A percentile compares a stretch with the other conserved stretches of the same genome.
phyloP scores from a whole-genome alignment of 2,329 filamentous ascomycete genomes.

The Samsoniella hepiali region DNA sequence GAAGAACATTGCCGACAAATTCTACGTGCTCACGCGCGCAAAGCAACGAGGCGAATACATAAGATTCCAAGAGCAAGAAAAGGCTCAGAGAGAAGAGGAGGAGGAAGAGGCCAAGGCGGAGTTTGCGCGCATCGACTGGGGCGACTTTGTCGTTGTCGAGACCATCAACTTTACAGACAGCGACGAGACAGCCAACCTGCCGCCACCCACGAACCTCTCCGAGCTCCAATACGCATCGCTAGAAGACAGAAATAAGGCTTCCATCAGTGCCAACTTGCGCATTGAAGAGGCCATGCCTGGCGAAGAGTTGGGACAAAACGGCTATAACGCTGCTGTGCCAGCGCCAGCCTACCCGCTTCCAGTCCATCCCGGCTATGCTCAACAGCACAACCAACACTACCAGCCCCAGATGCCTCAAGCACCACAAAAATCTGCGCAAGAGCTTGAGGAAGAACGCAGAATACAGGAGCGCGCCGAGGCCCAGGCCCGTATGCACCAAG shows the following conservation, averaged over 20 bases:
- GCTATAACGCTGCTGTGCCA: slow-evolving; percentile 36
- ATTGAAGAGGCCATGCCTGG: slow-evolving; percentile 96
- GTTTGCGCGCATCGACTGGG: slow-evolving; percentile 92
- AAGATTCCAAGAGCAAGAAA: slow-evolving; percentile 79
- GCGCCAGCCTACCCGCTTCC: slow-evolving; percentile 41
- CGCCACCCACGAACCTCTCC: slow-evolving; percentile 82
- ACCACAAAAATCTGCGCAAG: slow-evolving; percentile 41
- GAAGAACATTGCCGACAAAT: slow-evolving; percentile 74
- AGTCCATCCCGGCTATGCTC: slow-evolving; percentile 43
- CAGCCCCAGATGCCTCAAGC: slow-evolving; percentile 29
- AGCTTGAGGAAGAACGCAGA: slow-evolving; percentile 61
- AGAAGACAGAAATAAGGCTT: slow-evolving; percentile 90
- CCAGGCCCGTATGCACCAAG: slow-evolving; percentile 65
- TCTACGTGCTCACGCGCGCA: slow-evolving; percentile 73
- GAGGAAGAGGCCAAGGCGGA: slow-evolving; percentile 73
- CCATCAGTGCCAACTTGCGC: slow-evolving; percentile 74
- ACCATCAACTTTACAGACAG: slow-evolving; percentile 88
- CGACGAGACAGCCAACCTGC: slow-evolving; percentile 82
- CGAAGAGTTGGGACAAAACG: slow-evolving; percentile 59
- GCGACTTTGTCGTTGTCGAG: slow-evolving; percentile 94
- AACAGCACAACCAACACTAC: slow-evolving; percentile 32
- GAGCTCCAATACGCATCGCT: slow-evolving; percentile 92
- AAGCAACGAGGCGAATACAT: slow-evolving; percentile 84
- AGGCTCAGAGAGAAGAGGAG: slow-evolving; percentile 83
- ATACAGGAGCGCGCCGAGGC: slow-evolving; percentile 62